Conservation (phyloP, 2,329 filamentous ascomycete genomes). For the Colletotrichum liriopes region DNA sequence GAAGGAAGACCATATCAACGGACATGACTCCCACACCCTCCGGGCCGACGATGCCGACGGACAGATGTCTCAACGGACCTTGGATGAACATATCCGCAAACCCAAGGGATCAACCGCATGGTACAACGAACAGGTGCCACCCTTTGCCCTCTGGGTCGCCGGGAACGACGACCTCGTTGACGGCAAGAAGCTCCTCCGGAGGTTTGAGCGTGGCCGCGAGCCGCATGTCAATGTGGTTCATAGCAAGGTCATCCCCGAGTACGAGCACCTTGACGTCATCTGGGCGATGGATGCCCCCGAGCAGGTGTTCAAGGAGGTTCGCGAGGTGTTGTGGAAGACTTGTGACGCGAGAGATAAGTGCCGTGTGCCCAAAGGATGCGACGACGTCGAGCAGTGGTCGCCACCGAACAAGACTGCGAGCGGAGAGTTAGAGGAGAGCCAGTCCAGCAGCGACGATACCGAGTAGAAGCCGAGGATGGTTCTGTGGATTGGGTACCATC, state of each 20-base stretch:
- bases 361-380: conserved; percentile 76
- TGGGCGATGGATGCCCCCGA: conserved; percentile 94
- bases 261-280: conserved; percentile 94
- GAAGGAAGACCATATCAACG: conserved; percentile 68
- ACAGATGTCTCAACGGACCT: conserved; percentile 35
- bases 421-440: conserved; percentile 27
- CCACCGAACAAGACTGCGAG: conserved; percentile 39
- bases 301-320: conserved; percentile 85
- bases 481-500: neutral
- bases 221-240: conserved; percentile 87
- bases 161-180: conserved; percentile 90
- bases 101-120: conserved; percentile 75
- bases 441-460: conserved; percentile 39
- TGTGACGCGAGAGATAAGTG: conserved; percentile 70
- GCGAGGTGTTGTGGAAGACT: conserved; percentile 89
- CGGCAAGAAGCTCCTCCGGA: conserved; percentile 79
- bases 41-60: conserved; percentile 53
- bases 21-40: conserved; percentile 46
- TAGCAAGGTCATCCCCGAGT: conserved; percentile 85
- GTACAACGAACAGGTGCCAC: conserved; percentile 86
- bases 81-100: conserved; percentile 55
- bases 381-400: conserved; percentile 62
- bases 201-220: conserved; percentile 84
- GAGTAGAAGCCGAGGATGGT: conserved; percentile 11
- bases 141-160: conserved; percentile 90